Conservation (phyloP, 2,329 filamentous ascomycete species). For the Calonectria leucothoes region DNA sequence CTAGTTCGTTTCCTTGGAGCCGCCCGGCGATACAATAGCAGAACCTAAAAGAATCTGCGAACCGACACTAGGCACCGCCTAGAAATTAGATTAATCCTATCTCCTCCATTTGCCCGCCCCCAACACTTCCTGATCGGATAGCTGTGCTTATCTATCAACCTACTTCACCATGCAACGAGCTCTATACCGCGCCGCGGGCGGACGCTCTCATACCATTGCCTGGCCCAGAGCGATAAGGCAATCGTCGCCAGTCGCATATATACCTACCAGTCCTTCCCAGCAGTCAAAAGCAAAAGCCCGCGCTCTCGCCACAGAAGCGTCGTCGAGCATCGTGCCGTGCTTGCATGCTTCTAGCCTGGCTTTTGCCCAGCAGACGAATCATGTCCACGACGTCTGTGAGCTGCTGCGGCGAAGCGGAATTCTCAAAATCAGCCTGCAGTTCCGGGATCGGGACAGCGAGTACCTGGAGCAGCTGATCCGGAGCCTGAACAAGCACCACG, state of each 20-base stretch:
- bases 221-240: background rate
- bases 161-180: background rate
- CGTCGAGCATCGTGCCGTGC: constrained; percentile 13
- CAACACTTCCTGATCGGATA: background rate
- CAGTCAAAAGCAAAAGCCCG: background rate
- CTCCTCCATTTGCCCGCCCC: background rate
- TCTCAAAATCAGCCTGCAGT: constrained; percentile 49
- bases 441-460: constrained; percentile 45
- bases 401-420: constrained; percentile 42
- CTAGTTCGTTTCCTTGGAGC: background rate
- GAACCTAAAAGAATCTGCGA: background rate
- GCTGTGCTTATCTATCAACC: background rate
- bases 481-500: constrained; percentile 47
- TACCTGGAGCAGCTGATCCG: constrained; percentile 50
- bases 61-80: background rate
- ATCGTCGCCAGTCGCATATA: background rate
- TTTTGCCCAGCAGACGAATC: constrained; percentile 24
- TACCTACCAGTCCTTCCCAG: background rate
- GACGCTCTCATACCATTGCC: background rate
- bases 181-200: background rate
- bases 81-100: background rate
- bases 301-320: constrained; percentile 10
- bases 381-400: constrained; percentile 30
- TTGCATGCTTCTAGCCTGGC: constrained; percentile 27
- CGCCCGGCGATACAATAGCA: background rate